Evolutionary conservation across 257 asterid species (phyloP).

Genomic region (Solanum paucissectum): DNA sequence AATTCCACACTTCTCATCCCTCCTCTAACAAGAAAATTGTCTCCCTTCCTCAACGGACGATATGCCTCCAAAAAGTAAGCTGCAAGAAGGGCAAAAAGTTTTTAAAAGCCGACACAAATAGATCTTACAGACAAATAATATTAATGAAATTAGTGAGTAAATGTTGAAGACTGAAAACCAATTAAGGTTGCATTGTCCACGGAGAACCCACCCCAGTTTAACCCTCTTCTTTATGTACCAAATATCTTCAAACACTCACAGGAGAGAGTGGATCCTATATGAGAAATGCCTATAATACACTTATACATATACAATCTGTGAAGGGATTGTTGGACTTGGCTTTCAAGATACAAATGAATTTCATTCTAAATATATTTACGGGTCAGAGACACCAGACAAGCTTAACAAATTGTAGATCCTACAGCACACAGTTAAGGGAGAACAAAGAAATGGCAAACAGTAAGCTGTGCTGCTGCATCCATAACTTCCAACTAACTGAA

Average conservation of each 20-base stretch:
- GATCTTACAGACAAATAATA: not conserved
- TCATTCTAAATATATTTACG: not conserved
- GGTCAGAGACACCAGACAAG: not conserved
- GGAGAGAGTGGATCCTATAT: not conserved
- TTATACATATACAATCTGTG: not conserved
- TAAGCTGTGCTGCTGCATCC: not conserved
- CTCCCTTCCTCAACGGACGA: slow-evolving; percentile 60
- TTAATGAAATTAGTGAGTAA: not conserved
- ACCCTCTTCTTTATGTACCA: not conserved
- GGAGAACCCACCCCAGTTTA: not conserved
- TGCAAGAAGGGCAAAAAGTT: slow-evolving; percentile 5
- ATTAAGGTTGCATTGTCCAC: not conserved
- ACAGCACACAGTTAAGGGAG: not conserved
- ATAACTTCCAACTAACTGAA: not conserved
- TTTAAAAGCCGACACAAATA: not conserved
- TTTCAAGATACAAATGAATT: not conserved
- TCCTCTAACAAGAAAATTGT: slow-evolving; percentile 58
- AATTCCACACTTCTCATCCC: slow-evolving; percentile 70
- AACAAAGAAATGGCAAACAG: not conserved
- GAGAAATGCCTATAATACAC: not conserved
- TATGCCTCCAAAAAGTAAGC: slow-evolving; percentile 62
- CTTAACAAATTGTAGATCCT: not conserved
- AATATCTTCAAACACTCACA: not conserved
- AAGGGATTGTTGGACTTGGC: not conserved
- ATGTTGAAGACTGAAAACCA: not conserved